Evolutionary conservation across 1,284 basidiomycete genomes (phyloP), one percentile per base, ranked within the genome.

Genomic region (Microbotryomycetes sp.): DNA sequence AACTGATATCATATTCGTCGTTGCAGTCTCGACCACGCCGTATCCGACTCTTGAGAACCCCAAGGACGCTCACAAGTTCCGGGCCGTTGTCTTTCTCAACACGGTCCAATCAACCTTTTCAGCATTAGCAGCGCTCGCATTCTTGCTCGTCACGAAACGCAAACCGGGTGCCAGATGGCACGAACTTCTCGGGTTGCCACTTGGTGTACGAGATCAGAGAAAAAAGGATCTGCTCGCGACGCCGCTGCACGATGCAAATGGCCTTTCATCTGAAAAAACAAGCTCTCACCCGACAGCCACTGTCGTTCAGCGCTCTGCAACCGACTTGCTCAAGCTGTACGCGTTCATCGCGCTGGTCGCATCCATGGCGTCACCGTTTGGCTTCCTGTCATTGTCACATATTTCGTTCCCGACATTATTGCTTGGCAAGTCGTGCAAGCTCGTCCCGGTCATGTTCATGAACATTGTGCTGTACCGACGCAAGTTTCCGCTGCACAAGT

Each of bases 321-420:
- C 30, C 2, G 18, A 23, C 0, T 81, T 93, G 21, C 80, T 92
- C 55, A 75, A 85, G 21, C 77, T 81, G 41, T 89, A 89, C 75
- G 81, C 89, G 60, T 91, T 91, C 75, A 88, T 89, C 75, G 83
- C 93, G 5, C 74, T 89, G 15, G 87, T 93, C 74, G 91, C 97
- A 71, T 93, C 92, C 26, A 81, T 85, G 24, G 93, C 91, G 0
- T 89, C 91, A 15, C 93, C 92, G 7, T 93, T 98, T 72, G 92
- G 93, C 54, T 97, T 97, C 77, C 87, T 91, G 29, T 86, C 91
- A 5, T 85, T 98, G 49, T 85, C 88, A 47, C 91, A 97, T 78
- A 94, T 99, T 73, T 92, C 91, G 21, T 98, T 97, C 79, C 96
- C 96, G 28, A 92, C 94, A 18, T 92, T 97, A 86, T 93, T 97